Conservation (phyloP, 371 early-diverging fungal genomes). For the Mucor velutinosus region DNA sequence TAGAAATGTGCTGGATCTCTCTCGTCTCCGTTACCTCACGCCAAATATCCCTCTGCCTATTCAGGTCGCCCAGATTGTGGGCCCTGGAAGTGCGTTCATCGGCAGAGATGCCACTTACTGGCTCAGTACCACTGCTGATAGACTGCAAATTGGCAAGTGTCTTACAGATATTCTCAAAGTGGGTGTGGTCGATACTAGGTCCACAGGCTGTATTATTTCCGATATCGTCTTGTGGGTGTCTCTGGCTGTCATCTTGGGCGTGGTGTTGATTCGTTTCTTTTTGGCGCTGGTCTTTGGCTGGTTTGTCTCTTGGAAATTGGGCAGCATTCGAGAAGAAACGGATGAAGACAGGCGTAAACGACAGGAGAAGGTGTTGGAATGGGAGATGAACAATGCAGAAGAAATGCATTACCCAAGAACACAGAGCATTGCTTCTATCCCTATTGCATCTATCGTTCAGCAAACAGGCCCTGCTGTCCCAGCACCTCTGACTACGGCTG, state of each 20-base stretch:
- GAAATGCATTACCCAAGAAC: constrained; percentile 55
- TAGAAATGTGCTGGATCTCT: constrained; percentile 58
- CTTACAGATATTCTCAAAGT: constrained; percentile 72
- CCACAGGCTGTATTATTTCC: constrained; percentile 79
- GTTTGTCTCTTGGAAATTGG: constrained; percentile 75
- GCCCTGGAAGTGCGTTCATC: constrained; percentile 53
- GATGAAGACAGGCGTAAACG: constrained; percentile 56
- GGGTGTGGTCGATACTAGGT: constrained; percentile 73
- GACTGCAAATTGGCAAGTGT: constrained; percentile 64
- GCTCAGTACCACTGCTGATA: constrained; percentile 56
- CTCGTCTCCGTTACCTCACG: constrained; percentile 43
- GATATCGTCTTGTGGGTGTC: constrained; percentile 79
- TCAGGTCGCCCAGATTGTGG: constrained; percentile 46
- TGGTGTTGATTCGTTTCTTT: constrained; percentile 80
- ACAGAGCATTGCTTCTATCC: constrained; percentile 38
- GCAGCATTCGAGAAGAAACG: constrained; percentile 72
- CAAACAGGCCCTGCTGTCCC: neutral
- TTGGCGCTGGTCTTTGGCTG: constrained; percentile 85
- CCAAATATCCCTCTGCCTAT: constrained; percentile 50
- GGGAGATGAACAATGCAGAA: constrained; percentile 71
- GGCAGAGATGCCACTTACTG: constrained; percentile 68
- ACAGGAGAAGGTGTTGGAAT: constrained; percentile 57
- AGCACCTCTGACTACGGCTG: neutral
- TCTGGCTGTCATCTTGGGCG: constrained; percentile 76
- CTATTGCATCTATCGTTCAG: neutral